phyloP scores from a whole-genome alignment of 2,329 filamentous ascomycete genomes.

The Sclerotinia glacialis region DNA sequence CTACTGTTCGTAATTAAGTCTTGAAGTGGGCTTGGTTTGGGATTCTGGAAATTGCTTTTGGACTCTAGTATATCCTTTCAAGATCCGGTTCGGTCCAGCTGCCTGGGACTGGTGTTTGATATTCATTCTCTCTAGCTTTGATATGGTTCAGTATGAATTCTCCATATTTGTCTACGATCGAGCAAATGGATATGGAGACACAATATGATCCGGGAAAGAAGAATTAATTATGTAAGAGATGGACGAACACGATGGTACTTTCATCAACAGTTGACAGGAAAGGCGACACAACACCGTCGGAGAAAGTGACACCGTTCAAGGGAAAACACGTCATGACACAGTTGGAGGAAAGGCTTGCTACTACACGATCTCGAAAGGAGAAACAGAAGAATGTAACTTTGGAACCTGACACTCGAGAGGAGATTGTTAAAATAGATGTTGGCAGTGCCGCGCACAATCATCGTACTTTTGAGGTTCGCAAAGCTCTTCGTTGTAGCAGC shows the following conservation, averaged over 20 bases:
- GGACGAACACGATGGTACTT: not conserved
- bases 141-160: not conserved
- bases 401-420: too few relatives aligned
- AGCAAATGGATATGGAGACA: not conserved
- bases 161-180: not conserved
- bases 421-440: not conserved
- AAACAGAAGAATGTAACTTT: not conserved
- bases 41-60: not conserved
- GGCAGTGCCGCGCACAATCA: not conserved
- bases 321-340: not conserved
- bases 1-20: not conserved
- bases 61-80: not conserved
- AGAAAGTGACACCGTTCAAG: not conserved
- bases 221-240: too few relatives aligned
- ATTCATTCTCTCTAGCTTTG: not conserved
- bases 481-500: not conserved
- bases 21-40: not conserved
- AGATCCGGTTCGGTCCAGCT: not conserved
- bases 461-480: not conserved
- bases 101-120: not conserved
- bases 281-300: not conserved
- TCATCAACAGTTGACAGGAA: not conserved
- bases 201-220: not conserved
- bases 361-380: not conserved
- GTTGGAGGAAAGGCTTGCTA: not conserved